phyloP scores from a whole-genome alignment of 805 yeast species.

The Saccharomycopsis sp. region DNA sequence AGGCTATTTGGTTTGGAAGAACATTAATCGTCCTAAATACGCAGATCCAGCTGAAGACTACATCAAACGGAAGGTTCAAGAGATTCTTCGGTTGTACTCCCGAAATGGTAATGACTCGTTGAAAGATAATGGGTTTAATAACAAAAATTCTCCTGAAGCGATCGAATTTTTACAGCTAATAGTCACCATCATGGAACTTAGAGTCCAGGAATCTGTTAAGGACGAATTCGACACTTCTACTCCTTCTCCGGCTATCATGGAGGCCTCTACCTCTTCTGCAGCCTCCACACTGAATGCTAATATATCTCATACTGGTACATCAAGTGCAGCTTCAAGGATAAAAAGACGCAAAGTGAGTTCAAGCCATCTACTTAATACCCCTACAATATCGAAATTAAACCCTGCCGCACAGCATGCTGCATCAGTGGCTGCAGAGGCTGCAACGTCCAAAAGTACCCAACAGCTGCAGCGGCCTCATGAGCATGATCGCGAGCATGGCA shows the following conservation, averaged over 20 bases:
- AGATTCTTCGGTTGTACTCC: slow-evolving; percentile 17
- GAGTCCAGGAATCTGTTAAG: background rate
- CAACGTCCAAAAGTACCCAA: background rate
- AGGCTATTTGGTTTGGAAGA: slow-evolving; percentile 20
- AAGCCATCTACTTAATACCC: background rate
- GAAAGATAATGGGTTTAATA: slow-evolving; percentile 20
- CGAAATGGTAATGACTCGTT: slow-evolving; percentile 18
- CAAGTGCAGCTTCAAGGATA: background rate
- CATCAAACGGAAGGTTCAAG: slow-evolving; percentile 21
- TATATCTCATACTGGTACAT: background rate
- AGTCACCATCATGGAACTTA: slow-evolving; percentile 10
- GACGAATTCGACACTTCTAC: slow-evolving; percentile 2
- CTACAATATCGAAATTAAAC: background rate
- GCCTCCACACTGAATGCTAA: background rate
- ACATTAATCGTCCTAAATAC: slow-evolving; percentile 19
- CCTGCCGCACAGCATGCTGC: background rate
- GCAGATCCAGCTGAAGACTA: slow-evolving; percentile 22
- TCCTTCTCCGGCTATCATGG: background rate
- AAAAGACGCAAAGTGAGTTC: background rate
- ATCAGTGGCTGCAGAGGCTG: background rate
- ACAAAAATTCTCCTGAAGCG: slow-evolving; percentile 17
- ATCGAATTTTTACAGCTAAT: slow-evolving; percentile 11
- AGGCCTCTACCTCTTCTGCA: background rate
- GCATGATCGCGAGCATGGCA: background rate
- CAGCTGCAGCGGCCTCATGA: background rate